phyloP scores from a whole-genome alignment of 768 basidiomycete genomes.

The Podaxis sp. region DNA sequence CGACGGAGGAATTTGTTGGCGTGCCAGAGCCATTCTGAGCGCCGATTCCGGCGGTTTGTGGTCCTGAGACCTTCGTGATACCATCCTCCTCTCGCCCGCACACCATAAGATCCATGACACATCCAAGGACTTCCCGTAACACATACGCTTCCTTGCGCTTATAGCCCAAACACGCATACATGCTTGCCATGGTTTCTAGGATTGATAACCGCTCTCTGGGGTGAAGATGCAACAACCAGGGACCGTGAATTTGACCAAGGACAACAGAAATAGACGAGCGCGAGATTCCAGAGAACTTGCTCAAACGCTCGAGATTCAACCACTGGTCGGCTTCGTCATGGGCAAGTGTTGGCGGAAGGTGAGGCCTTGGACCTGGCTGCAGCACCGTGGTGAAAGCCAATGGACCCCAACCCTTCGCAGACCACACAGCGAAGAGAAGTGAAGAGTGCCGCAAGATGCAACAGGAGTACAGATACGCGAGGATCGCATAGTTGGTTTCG shows the following conservation, averaged over 20 bases:
- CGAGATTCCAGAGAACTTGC: conserved; percentile 64
- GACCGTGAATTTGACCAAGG: conserved; percentile 77
- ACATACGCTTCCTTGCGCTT: conserved; percentile 86
- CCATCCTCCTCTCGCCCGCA: conserved; percentile 77
- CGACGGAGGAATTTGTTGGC: conserved; percentile 19
- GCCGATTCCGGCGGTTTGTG: conserved; percentile 43
- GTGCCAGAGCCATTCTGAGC: conserved; percentile 42
- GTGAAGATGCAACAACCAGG: conserved; percentile 82
- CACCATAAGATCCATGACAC: conserved; percentile 82
- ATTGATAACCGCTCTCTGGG: conserved; percentile 71
- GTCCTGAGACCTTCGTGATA: conserved; percentile 39
- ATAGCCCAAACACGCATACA: conserved; percentile 82
- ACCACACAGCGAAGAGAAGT: conserved; percentile 77
- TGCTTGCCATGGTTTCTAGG: conserved; percentile 66
- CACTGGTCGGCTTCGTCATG: conserved; percentile 43
- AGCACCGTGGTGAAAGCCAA: conserved; percentile 76
- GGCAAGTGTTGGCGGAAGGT: conserved; percentile 57
- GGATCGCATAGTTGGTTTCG: conserved; percentile 57
- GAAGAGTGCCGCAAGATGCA: conserved; percentile 71
- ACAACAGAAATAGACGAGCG: conserved; percentile 63
- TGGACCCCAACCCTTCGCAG: conserved; percentile 85
- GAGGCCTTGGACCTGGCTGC: conserved; percentile 57
- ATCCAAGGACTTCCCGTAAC: conserved; percentile 82
- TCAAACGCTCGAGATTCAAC: conserved; percentile 62
- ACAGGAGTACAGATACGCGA: conserved; percentile 65